Percentiles rank a stretch among this genome's conserved stretches.
These are phyloP conservation scores for Cylindrotheca closterium DNA, from an alignment of 108 stramenopile species.

Conservation along the genomic window DNA sequence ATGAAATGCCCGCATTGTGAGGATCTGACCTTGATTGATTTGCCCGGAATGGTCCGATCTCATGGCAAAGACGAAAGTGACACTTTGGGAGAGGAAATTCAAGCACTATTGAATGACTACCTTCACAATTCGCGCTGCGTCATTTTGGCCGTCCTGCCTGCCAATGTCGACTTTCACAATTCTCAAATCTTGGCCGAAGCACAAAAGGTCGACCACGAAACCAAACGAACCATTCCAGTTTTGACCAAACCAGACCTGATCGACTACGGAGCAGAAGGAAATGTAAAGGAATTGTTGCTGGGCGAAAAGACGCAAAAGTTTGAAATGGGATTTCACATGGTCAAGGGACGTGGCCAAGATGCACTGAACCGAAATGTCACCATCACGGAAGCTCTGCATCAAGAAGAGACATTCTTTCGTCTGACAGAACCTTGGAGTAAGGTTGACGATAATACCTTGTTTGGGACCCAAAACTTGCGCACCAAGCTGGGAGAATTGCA, in stretches of 20 bases:
- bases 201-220: constrained; percentile 53
- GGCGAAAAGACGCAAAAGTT: constrained; percentile 33
- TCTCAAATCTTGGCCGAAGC: constrained; percentile 71
- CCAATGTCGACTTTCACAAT: constrained; percentile 86
- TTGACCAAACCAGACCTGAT: constrained; percentile 89
- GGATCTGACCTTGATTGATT: constrained; percentile 44
- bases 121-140: constrained; percentile 62
- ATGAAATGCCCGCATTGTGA: neutral
- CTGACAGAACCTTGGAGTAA: constrained; percentile 1
- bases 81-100: constrained; percentile 52
- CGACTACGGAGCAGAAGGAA: constrained; percentile 51
- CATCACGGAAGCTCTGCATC: constrained; percentile 38
- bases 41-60: constrained; percentile 86
- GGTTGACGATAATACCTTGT: neutral
- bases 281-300: constrained; percentile 43
- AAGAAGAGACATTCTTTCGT: neutral
- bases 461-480: constrained; percentile 3
- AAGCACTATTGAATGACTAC: constrained; percentile 66
- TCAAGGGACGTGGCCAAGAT: constrained; percentile 61
- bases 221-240: constrained; percentile 78
- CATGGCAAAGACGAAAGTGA: constrained; percentile 50
- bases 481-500: constrained; percentile 4
- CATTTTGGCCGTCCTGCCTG: constrained; percentile 77
- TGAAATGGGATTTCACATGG: constrained; percentile 56
- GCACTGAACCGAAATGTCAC: constrained; percentile 44